Evolutionary conservation across 306 rosid species (phyloP).

Genomic region (Parietaria judaica): DNA sequence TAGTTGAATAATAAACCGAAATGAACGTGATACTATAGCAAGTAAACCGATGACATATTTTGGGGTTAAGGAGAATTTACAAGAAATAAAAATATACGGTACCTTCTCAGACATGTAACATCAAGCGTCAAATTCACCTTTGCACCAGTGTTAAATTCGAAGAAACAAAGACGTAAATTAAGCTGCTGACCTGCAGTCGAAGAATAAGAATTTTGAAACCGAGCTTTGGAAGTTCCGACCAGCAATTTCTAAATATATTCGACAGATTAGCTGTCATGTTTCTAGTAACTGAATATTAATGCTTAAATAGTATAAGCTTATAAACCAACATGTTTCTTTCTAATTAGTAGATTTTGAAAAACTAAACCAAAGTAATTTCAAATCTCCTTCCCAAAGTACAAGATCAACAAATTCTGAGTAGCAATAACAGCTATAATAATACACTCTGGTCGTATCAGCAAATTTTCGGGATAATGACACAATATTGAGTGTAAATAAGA

Average conservation of each 20-base stretch:
- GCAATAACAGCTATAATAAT: not conserved
- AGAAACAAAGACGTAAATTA: slow-evolving; percentile 58
- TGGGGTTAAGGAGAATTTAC: not conserved
- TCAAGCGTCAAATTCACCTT: slow-evolving; percentile 54
- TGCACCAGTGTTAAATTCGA: slow-evolving; percentile 43
- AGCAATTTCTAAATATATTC: not conserved
- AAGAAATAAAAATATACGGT: slow-evolving; percentile 8
- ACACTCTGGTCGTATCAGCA: not conserved
- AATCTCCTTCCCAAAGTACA: not conserved
- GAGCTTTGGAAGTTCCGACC: not conserved
- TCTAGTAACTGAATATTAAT: too few relatives aligned
- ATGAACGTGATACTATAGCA: not conserved
- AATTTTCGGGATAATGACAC: not conserved
- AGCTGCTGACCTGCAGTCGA: slow-evolving; percentile 49
- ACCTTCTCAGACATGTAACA: slow-evolving; percentile 70
- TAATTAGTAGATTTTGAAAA: too few relatives aligned
- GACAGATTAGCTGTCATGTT: too few relatives aligned
- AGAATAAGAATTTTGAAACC: slow-evolving; percentile 10
- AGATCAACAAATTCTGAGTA: not conserved
- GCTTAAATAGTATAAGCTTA: too few relatives aligned
- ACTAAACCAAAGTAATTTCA: too few relatives aligned
- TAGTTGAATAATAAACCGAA: too few relatives aligned
- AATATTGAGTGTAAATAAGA: not conserved
- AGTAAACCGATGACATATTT: slow-evolving; percentile 2
- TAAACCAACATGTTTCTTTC: too few relatives aligned